Percentiles rank a stretch among this genome's conserved stretches.
Evolutionary conservation across 768 basidiomycete genomes (phyloP).

Genomic region (Strobilomyces echinocephalus): DNA sequence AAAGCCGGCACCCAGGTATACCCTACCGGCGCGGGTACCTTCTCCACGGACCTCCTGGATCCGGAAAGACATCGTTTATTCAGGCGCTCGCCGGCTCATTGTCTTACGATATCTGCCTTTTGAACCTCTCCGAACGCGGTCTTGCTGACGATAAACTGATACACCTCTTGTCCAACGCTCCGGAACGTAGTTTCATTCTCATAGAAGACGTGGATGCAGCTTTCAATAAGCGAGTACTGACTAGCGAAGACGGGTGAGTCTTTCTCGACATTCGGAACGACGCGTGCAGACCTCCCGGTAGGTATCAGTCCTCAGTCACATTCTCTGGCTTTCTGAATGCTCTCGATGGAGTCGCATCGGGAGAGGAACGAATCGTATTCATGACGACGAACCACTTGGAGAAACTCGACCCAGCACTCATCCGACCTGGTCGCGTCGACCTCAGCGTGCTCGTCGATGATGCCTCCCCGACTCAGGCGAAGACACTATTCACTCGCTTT

Average conservation of each 20-base stretch:
- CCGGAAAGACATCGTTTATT: slow-evolving; percentile 97
- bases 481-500: slow-evolving; percentile 74
- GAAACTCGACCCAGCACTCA: slow-evolving; percentile 86
- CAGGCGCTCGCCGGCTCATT: slow-evolving; percentile 92
- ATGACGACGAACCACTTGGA: slow-evolving; percentile 98
- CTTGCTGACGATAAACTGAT: slow-evolving; percentile 95
- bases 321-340: slow-evolving; percentile 98
- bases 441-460: slow-evolving; percentile 80
- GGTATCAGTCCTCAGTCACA: slow-evolving; percentile 92
- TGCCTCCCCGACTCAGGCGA: slow-evolving; percentile 77
- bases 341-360: slow-evolving; percentile 94
- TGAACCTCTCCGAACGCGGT: slow-evolving; percentile 95
- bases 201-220: slow-evolving; percentile 98
- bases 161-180: slow-evolving; percentile 87
- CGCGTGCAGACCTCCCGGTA: slow-evolving; percentile 29
- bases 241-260: slow-evolving; percentile 84
- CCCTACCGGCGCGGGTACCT: slow-evolving; percentile 96
- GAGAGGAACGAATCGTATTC: slow-evolving; percentile 96
- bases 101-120: slow-evolving; percentile 91
- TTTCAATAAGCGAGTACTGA: slow-evolving; percentile 89
- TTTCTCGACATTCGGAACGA: neutral
- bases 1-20: slow-evolving; percentile 56
- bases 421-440: slow-evolving; percentile 95
- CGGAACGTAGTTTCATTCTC: slow-evolving; percentile 89
- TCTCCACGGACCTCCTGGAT: slow-evolving; percentile 93